Evolutionary conservation across 2,329 filamentous ascomycete species (phyloP).

Genomic region (Colletotrichum neosansevieriae): DNA sequence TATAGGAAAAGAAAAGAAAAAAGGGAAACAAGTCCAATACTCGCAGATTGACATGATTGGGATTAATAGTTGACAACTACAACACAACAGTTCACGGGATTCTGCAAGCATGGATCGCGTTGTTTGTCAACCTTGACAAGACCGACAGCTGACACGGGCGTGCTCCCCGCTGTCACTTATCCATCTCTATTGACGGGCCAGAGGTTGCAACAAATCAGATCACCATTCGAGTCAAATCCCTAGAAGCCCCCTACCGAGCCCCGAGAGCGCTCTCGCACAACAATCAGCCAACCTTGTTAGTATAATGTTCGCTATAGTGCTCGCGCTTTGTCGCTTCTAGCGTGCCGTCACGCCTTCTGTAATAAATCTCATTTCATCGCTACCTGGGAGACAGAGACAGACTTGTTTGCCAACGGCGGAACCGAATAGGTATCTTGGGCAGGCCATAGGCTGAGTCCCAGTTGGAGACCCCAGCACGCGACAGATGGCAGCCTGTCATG

Average conservation of each 20-base stretch:
- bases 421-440: neutral
- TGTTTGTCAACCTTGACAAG: conserved; percentile 12
- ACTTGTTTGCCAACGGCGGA: neutral
- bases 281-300: conserved; percentile 4
- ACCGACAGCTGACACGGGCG: conserved; percentile 3
- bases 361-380: neutral
- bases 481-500: too few relatives aligned
- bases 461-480: too few relatives aligned
- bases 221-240: conserved; percentile 34
- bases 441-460: too few relatives aligned
- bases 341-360: neutral
- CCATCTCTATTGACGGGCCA: neutral
- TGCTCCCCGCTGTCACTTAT: conserved; percentile 12
- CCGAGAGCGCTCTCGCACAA: conserved; percentile 3
- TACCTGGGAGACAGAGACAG: neutral
- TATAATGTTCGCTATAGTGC: too few relatives aligned
- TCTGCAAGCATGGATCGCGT: conserved; percentile 13
- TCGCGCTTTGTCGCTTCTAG: neutral
- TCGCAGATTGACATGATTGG: neutral
- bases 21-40: neutral
- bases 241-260: conserved; percentile 17
- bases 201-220: conserved; percentile 14
- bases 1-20: too few relatives aligned
- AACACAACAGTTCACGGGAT: neutral
- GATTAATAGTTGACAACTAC: neutral